Percentiles rank a stretch among this genome's conserved stretches.
phyloP scores from a whole-genome alignment of 2,329 filamentous ascomycete species.

The Colletotrichum sp. region DNA sequence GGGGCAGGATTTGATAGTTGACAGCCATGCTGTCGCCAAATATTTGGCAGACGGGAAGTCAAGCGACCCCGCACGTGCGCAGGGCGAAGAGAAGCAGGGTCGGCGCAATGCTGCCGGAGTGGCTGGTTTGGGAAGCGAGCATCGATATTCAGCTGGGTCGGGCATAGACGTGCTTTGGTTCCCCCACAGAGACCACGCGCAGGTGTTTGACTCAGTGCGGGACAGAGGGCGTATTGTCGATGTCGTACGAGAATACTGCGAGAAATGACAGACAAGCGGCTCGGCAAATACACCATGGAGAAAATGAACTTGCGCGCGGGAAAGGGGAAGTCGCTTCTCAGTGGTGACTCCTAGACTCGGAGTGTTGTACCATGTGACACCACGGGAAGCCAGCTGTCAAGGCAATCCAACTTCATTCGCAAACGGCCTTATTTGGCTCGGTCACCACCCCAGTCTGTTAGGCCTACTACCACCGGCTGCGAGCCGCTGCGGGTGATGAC shows the following conservation, averaged over 20 bases:
- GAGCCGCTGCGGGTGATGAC: constrained; percentile 68
- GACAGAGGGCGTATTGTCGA: constrained; percentile 32
- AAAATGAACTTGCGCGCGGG: not conserved
- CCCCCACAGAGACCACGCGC: constrained; percentile 66
- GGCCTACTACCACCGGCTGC: constrained; percentile 64
- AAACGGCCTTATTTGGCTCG: constrained; percentile 32
- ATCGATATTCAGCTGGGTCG: constrained; percentile 20
- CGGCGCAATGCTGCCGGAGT: constrained; percentile 11
- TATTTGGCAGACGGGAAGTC: constrained; percentile 48
- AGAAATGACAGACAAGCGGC: not conserved
- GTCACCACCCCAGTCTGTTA: constrained; percentile 66
- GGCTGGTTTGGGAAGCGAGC: not conserved
- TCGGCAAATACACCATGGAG: not conserved
- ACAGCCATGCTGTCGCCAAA: constrained; percentile 60
- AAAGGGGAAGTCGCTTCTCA: not conserved
- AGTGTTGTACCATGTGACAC: not conserved
- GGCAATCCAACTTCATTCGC: not conserved
- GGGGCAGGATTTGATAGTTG: constrained; percentile 68
- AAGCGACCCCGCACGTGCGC: constrained; percentile 14
- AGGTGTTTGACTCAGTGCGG: constrained; percentile 55
- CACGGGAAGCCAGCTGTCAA: not conserved
- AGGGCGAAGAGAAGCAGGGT: constrained; percentile 20
- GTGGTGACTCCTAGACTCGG: not conserved
- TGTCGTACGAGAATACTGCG: not conserved
- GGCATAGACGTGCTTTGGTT: constrained; percentile 66